Base-by-base conservation (phyloP, 2,329 filamentous ascomycete genomes). In the Pyricularia sp. region DNA sequence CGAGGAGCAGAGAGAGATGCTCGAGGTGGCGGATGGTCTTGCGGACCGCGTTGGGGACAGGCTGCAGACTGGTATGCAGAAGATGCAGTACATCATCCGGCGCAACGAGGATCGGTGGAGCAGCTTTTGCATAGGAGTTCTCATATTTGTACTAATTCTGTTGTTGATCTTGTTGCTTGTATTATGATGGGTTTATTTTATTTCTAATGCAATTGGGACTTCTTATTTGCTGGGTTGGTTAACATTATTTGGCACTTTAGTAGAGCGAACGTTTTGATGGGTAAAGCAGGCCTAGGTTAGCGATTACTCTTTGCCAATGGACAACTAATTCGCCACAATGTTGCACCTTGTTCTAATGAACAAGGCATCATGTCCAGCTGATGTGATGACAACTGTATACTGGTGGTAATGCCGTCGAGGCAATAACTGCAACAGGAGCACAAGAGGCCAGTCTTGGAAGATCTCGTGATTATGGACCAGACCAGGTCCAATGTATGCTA, bases 1-100 rank as follows among this genome's bases (percentile, higher is more conserved):
- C 64, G 96, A 97, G 80, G 95, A 99, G 81, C 95, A 99, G 83
- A 86, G 86, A 26, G 92, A 93, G 78, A 90, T 98, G 86, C 84
- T 99, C 69, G 90, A 95, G 71, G 89, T 92, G 68, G 91, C 96
- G 59, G 94, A 98, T 79, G 86, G 84, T 33, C 83, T 97, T 69
- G 93, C 92, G 4, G 94, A 98, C 78, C 86, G 94, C 42, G 93
- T 99, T 1, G 92, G 92, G 17, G 92, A 92, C 1, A 90, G 95
- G 76, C 80, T 99, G 75, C 88, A 93, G 81, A 93, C 85, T 69
- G 95, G 95, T 25, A 88, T 98, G 82, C 90, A 92, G 80, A 94
- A 92, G 81, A 88, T 99, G 74, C 88, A 89, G 72, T 87, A 91
- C 78, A 90, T 99, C 70, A 92, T 97, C 75, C 87, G 89, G 78